Evolutionary conservation across 2,329 filamentous ascomycete species (phyloP), one percentile per base, ranked within the genome.

Genomic region (Cordyceps tenuipes): DNA sequence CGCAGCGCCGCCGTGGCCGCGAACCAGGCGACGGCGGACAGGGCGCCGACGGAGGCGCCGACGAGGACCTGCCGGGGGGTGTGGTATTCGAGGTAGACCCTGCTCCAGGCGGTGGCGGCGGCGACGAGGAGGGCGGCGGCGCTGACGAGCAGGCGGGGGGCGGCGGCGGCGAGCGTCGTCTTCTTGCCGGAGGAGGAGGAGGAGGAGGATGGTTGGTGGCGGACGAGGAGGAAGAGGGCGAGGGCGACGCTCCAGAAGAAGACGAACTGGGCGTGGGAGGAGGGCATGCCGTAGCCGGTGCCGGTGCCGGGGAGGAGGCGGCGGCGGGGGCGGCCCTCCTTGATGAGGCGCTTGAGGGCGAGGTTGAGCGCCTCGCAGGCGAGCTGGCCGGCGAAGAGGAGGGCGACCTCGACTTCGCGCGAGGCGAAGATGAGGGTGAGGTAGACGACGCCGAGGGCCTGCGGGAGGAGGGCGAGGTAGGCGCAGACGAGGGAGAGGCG

Each of bases 241-340:
- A 97, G 76, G 63, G 89, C 94, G 61, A 96, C 77, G 61, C 90
- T 88, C 82, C 96, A 97, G 78, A 91, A 99, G 60, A 88, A 83
- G 63, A 93, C 89, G 72, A 97, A 99, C 76, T 99, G 94, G 9
- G 94, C 89, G 75, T 99, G 94, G 43, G 92, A 97, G 49, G 78
- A 82, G 57, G 94, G 94, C 95, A 99, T 99, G 67, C 94, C 95
- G 71, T 99, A 99, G 64, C 94, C 94, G 73, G 96, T 96, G 64
- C 94, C 94, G 73, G 96, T 96, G 60, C 91, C 92, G 69, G 92
- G 86, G 69, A 92, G 86, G 80, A 79, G 87, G 84, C 88, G 88
- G 84, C 88, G 88, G 63, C 80, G 83, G 31, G 94, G 94, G 54
- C 94, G 83, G 73, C 96, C 90, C 73, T 97, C 91, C 70, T 93